Percentiles rank a stretch among this genome's conserved stretches.
phyloP scores from a whole-genome alignment of 2,329 filamentous ascomycete species.

The Apiospora aurea region DNA sequence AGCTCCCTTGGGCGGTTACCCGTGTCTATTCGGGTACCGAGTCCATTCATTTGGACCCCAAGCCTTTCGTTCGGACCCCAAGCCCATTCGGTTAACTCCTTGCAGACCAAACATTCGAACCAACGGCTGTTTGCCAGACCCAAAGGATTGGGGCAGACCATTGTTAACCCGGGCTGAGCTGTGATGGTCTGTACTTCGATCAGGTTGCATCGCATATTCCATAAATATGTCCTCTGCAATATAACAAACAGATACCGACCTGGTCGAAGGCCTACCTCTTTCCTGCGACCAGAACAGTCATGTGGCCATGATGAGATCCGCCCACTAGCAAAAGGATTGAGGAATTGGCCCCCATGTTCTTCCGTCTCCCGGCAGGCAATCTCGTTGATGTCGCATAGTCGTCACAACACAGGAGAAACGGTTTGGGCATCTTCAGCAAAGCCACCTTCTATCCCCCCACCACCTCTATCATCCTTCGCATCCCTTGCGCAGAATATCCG shows the following conservation, averaged over 20 bases:
- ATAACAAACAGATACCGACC: not conserved
- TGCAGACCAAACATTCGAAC: not conserved
- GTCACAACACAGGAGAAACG: not conserved
- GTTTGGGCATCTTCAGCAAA: slow-evolving; percentile 2
- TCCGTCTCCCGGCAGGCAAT: slow-evolving; percentile 10
- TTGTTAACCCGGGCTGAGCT: slow-evolving; percentile 1
- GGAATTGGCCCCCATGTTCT: slow-evolving; percentile 6
- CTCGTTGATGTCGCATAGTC: not conserved
- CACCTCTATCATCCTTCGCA: not conserved
- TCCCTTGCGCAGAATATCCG: not conserved
- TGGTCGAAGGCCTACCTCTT: not conserved
- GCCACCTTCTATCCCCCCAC: not conserved
- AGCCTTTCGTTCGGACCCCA: too few species aligned
- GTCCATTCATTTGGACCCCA: too few species aligned
- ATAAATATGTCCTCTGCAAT: not conserved
- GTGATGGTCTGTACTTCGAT: not conserved
- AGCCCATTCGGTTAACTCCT: not conserved
- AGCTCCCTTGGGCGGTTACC: not conserved
- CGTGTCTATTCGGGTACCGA: not conserved
- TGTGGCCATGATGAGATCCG: not conserved
- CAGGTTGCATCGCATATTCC: not conserved
- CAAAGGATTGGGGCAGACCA: not conserved
- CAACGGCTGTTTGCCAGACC: not conserved
- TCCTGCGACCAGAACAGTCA: not conserved
- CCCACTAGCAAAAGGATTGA: not conserved